Percentiles rank a stretch among this genome's conserved stretches.
phyloP scores from a whole-genome alignment of 345 rosid genomes.

The Lagerstroemia speciosa region DNA sequence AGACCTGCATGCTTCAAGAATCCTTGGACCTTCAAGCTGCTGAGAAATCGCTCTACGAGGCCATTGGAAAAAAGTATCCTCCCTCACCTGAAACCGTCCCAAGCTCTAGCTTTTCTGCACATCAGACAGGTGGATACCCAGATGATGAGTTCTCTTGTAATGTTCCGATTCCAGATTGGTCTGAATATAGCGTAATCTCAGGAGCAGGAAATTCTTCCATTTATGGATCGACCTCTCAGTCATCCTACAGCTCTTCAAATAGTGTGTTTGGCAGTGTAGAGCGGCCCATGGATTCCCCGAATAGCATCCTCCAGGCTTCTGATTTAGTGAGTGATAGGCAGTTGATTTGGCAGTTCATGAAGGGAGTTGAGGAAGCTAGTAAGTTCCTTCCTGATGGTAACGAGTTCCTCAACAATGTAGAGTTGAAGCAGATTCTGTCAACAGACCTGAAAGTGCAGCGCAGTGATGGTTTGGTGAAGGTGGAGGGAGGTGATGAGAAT shows the following conservation, averaged over 20 bases:
- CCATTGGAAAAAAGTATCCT: conserved; percentile 80
- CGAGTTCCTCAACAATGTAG: conserved; percentile 30
- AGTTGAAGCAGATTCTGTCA: conserved; percentile 13
- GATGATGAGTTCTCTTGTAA: conserved; percentile 27
- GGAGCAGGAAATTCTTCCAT: conserved; percentile 18
- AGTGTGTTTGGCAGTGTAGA: conserved; percentile 31
- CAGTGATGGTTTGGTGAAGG: conserved; percentile 22
- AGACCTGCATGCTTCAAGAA: conserved; percentile 70
- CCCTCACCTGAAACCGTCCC: conserved; percentile 54
- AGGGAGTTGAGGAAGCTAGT: conserved; percentile 71
- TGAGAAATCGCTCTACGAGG: conserved; percentile 86
- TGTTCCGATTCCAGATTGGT: conserved; percentile 16
- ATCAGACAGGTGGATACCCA: conserved; percentile 14
- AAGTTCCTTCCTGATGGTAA: conserved; percentile 48
- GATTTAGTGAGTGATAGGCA: conserved; percentile 39
- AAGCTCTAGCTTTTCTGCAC: conserved; percentile 5
- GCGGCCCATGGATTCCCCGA: conserved; percentile 45
- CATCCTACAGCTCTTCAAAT: conserved; percentile 42
- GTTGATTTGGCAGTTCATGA: conserved; percentile 61
- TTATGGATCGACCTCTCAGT: conserved; percentile 23
- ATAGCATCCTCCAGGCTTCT: conserved; percentile 25
- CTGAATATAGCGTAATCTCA: conserved; percentile 23
- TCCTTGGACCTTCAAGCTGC: conserved; percentile 82
- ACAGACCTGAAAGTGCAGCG: conserved; percentile 13
- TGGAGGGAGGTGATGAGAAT: conserved; percentile 21